Percentiles rank a stretch among this genome's conserved stretches.
These are phyloP conservation scores for Plasmodium fragile DNA, from an alignment of 169 alveolate species.

Conservation along the genomic window DNA sequence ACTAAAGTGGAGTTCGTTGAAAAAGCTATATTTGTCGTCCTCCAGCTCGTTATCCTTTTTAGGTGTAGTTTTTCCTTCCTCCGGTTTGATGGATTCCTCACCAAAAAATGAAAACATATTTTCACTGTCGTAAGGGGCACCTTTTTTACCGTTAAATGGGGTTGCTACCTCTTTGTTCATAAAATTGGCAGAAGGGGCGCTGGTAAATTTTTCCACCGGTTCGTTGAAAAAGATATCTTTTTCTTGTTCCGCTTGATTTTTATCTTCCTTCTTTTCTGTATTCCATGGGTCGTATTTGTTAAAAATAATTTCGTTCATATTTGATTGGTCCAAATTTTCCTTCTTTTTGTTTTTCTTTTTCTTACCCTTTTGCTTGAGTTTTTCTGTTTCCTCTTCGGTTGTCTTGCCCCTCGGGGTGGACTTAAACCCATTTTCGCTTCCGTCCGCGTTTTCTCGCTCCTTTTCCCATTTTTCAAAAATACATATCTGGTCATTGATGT, in stretches of 20 bases:
- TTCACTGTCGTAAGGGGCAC: conserved; percentile 9
- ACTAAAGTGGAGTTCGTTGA: conserved; percentile 40
- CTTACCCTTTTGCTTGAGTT: conserved; percentile 27
- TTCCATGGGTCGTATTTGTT: conserved; percentile 77
- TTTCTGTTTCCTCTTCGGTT: background rate
- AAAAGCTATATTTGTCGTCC: conserved; percentile 66
- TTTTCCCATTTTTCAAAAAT: conserved; percentile 23
- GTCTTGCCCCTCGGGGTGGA: background rate
- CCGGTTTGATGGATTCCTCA: background rate
- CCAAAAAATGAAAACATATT: conserved; percentile 40
- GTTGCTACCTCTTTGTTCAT: background rate
- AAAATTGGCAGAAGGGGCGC: background rate
- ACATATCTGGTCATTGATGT: conserved; percentile 69
- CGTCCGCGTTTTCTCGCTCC: background rate
- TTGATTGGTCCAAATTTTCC: background rate
- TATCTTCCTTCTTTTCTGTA: conserved; percentile 22
- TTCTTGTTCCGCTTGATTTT: background rate
- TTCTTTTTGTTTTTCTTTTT: conserved; percentile 54
- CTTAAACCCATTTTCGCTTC: background rate
- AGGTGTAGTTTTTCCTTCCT: background rate
- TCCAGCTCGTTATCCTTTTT: background rate
- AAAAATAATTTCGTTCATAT: conserved; percentile 69
- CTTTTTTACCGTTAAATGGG: background rate
- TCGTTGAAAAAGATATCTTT: conserved; percentile 15
- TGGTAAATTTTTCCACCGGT: too few species aligned